Base-by-base conservation (phyloP, 176 grass and related monocot species). In the Chrysopogon serrulatus region DNA sequence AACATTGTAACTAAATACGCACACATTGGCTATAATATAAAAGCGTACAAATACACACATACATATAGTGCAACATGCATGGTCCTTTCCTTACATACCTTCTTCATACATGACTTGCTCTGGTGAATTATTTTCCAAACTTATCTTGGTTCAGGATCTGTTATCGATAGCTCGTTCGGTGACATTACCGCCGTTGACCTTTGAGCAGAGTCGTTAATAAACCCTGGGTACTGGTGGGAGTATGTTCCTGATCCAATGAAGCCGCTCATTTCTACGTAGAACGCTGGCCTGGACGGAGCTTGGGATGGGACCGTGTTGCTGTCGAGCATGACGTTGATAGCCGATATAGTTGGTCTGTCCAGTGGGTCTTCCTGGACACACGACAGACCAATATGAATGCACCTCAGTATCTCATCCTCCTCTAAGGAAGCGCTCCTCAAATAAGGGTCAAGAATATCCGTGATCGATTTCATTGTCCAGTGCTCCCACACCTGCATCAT, bases 81-180 rank as follows among this genome's bases (percentile, higher is more conserved):
- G 5, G 48, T 53, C 48, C 6, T 53, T 53, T 23, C 19, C 1
- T 21, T 51, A 21, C 6, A 45, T 8, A 51, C 48, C 48, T 2
- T 17, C 48, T 2, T 17, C 13, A 64, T 19, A 66, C 5, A 35
- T 21, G 6, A 35, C 64, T 66, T 66, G 17, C 8, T 37, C 6
- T 67, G 2, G 7, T 3, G 15, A 6, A 65, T 8, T 10, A 36
- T 36, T n/a, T 74, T 60, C 4, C 0, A 11, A 41, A 69, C 44
- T 81, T 54, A 81, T 57, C 79, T 70, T 70, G 79, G 79, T 56
- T 81, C 79, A 21, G n/a, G 79, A 53, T 81, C 79, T 30, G 79
- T 81, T 54, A 81, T 57, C 3, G 79, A 70, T 10, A 81, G 11
- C 15, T 81, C 79, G 7, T 81, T 81, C 5, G 4, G 45, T 28